Percentiles rank a stretch among this genome's conserved stretches.
Evolutionary conservation across 805 yeast species (phyloP).

Genomic region (Dipodascus albidus): DNA sequence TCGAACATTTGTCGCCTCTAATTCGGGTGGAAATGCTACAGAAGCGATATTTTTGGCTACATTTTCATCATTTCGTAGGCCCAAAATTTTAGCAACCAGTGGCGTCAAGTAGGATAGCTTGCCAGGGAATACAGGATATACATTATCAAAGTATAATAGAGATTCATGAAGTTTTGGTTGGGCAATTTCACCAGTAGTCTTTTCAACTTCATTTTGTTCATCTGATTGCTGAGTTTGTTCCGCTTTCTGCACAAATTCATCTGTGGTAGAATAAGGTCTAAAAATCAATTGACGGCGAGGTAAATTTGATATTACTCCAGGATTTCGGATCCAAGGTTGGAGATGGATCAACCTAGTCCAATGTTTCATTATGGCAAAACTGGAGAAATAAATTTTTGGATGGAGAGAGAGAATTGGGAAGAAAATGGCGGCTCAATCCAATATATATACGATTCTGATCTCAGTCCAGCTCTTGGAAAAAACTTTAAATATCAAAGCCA

Average conservation of each 20-base stretch:
- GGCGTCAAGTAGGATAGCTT: conserved; percentile 5
- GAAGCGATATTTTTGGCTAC: conserved; percentile 11
- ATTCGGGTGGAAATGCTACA: conserved; percentile 14
- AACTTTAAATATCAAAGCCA: no score
- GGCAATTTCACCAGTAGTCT: conserved; percentile 1
- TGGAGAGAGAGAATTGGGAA: background rate
- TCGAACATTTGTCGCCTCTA: conserved; percentile 36
- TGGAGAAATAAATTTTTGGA: no score
- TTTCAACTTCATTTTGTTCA: background rate
- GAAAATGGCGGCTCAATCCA: no score
- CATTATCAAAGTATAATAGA: conserved; percentile 44
- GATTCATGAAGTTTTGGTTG: conserved; percentile 10
- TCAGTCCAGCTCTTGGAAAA: no score
- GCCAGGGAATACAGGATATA: conserved; percentile 29
- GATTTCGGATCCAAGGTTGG: no score
- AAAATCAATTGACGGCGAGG: no score
- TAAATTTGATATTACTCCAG: no score
- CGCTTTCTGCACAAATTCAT: background rate
- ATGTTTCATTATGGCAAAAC: background rate
- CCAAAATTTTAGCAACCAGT: conserved; percentile 2
- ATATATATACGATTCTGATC: no score
- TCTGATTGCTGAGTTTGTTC: background rate
- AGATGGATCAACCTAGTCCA: no score
- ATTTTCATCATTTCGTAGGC: conserved; percentile 3
- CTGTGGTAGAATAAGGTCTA: background rate